These are phyloP conservation scores for Orychophragmus violaceus DNA, from an alignment of 345 rosid genomes.

Conservation along the genomic window DNA sequence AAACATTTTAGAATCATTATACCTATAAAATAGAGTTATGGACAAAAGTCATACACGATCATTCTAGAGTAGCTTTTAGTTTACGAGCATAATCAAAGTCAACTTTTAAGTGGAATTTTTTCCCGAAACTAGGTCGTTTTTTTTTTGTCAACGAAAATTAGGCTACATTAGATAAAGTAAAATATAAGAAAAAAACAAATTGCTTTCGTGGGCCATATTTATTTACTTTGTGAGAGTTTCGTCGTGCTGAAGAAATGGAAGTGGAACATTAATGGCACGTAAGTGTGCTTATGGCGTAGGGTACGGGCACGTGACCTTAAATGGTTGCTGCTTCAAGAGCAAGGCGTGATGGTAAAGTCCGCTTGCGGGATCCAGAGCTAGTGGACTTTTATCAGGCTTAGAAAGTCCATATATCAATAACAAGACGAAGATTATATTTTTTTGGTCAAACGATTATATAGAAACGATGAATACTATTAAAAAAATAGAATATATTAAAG, in stretches of 20 bases:
- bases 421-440: not conserved
- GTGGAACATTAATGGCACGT: no score
- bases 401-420: not conserved
- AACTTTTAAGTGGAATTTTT: not conserved
- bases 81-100: not conserved
- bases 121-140: not conserved
- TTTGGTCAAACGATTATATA: no score
- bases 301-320: no score
- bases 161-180: not conserved
- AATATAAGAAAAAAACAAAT: not conserved
- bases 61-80: not conserved
- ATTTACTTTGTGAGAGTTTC: not conserved
- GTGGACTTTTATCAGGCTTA: no score
- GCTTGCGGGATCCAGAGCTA: no score
- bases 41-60: not conserved
- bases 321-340: no score
- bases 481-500: no score
- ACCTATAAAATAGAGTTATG: not conserved
- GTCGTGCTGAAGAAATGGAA: no score
- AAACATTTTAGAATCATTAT: not conserved
- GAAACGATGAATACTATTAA: no score
- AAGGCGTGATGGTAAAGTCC: no score
- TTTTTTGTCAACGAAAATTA: no score
- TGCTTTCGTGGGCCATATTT: not conserved
- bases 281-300: no score